Evolutionary conservation across 1,284 basidiomycete species (phyloP), one percentile per base, ranked within the genome.

Genomic region (Rhodotorula mucilaginosa): DNA sequence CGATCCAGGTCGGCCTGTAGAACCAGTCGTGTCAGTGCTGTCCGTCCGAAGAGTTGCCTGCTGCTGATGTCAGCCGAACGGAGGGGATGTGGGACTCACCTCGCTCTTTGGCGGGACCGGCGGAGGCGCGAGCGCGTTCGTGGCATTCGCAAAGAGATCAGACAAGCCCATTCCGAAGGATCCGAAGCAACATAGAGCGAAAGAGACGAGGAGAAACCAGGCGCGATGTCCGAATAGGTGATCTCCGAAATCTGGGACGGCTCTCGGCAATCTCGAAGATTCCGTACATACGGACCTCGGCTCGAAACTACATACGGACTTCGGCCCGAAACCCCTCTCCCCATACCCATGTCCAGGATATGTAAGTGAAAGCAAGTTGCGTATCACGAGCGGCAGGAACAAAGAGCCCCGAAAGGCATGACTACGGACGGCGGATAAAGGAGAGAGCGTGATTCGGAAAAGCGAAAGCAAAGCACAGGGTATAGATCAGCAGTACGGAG

Each of bases 91-190:
- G 57, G 31, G 34, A 23, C 39, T 31, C 44, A 48, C 63, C 21
- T 46, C 63, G 52, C 39, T 54, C 62, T 64, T 64, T 12, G 54
- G 44, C 12, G 63, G 54, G 5, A 57, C 63, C 10, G 63, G 54
- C 18, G 63, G 54, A 10, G 63, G 26, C 5, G 21, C 31, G 15
- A 8, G 18, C 7, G 60, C 44, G 19, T 13, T 5, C 8, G 52
- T 23, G 10, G 26, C 44, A 54, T 46, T 34, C 26, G 39, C 16
- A 21, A 64, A 57, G 29, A 64, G 26, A 15, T 61, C 59, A 19
- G 46, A 21, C 26, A 61, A 12, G 1, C 63, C 63, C 63, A 64
- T 64, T 2, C 7, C 23, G 31, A 12, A 8, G 46, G 21, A 26
- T 26, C 23, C 23, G 46, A 21, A 16, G 31, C 6, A n/a, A 6